A percentile compares a stretch with the other conserved stretches of the same genome.
These are phyloP conservation scores for Aspergillus sp. DNA, from an alignment of 2,329 filamentous ascomycete genomes.

Conservation along the genomic window DNA sequence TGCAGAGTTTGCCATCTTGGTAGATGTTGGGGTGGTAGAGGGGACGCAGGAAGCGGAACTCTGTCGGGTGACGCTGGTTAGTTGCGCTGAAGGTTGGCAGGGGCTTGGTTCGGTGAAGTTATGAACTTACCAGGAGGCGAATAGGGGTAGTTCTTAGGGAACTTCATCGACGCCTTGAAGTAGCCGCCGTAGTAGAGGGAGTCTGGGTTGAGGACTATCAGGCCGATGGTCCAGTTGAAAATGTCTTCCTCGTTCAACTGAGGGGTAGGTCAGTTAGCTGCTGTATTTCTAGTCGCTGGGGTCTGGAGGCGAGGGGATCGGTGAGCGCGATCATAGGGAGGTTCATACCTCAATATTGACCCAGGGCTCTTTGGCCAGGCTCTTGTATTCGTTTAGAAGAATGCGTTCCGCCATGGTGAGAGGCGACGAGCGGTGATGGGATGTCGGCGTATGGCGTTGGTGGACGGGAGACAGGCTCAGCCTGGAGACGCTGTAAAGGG, in stretches of 20 bases:
- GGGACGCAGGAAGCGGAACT: constrained; percentile 77
- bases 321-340: constrained; percentile 1
- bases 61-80: constrained; percentile 32
- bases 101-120: background rate
- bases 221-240: constrained; percentile 80
- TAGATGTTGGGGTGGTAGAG: constrained; percentile 96
- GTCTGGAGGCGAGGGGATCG: background rate
- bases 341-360: constrained; percentile 75
- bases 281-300: too few relatives aligned
- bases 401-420: constrained; percentile 68
- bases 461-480: background rate
- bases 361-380: constrained; percentile 87
- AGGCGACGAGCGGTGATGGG: background rate
- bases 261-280: background rate
- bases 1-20: constrained; percentile 84
- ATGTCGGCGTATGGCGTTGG: background rate
- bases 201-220: constrained; percentile 91
- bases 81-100: background rate
- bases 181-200: constrained; percentile 92
- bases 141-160: constrained; percentile 86
- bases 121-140: constrained; percentile 63
- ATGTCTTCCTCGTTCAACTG: constrained; percentile 79
- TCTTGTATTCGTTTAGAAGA: constrained; percentile 83
- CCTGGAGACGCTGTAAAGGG: background rate
- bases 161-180: constrained; percentile 85